phyloP scores from a whole-genome alignment of 1,139 yeast genomes.

The Hyphopichia khmerensis region DNA sequence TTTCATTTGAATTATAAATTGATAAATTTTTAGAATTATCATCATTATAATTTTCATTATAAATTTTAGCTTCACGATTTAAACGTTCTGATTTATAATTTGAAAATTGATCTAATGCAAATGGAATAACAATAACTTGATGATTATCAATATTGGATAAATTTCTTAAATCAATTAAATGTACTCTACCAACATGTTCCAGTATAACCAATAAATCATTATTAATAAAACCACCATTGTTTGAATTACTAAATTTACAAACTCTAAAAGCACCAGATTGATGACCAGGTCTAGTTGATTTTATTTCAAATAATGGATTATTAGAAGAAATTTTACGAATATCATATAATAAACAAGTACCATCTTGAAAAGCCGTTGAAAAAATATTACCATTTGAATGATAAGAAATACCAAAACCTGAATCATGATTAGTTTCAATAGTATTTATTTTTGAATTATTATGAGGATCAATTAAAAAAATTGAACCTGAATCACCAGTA shows the following conservation, averaged over 20 bases:
- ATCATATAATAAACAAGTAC: constrained; percentile 75
- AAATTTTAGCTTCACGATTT: constrained; percentile 2
- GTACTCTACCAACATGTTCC: constrained; percentile 87
- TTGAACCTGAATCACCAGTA: constrained; percentile 41
- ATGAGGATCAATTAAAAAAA: constrained; percentile 37
- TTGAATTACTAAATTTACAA: constrained; percentile 68
- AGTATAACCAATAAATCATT: constrained; percentile 75
- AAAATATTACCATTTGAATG: constrained; percentile 70
- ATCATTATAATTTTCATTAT: constrained; percentile 3
- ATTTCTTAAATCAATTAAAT: constrained; percentile 74
- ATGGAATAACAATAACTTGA: constrained; percentile 64
- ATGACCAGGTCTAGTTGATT: constrained; percentile 61
- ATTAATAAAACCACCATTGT: constrained; percentile 19
- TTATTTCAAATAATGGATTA: constrained; percentile 43
- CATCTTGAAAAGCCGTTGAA: constrained; percentile 84
- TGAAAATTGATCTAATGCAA: constrained; percentile 43
- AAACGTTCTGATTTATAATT: constrained; percentile 18
- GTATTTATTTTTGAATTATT: constrained; percentile 21
- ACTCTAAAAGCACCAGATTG: constrained; percentile 63
- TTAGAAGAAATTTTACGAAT: constrained; percentile 48
- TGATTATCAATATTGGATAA: constrained; percentile 52
- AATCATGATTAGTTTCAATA: constrained; percentile 62
- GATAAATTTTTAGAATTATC: constrained; percentile 6
- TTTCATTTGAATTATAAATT: constrained; percentile 12
- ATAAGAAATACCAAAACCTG: constrained; percentile 84